phyloP scores from a whole-genome alignment of 495 filamentous ascomycete genomes.

The Lophiostoma macrostomum region DNA sequence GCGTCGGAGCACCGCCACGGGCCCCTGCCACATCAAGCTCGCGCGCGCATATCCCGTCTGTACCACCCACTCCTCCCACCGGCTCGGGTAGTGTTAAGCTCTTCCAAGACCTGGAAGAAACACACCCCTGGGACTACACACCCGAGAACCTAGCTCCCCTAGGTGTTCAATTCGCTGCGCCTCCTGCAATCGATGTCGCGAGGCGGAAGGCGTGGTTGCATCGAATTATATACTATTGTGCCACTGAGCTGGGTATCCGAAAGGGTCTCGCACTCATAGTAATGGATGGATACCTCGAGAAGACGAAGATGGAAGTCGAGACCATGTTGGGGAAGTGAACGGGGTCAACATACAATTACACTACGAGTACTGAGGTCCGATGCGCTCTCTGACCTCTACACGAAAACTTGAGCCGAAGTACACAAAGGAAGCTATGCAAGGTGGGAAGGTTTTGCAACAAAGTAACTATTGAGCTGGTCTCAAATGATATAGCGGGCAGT shows the following conservation, averaged over 20 bases:
- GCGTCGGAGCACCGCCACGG: neutral
- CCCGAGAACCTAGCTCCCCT: neutral
- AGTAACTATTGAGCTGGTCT: no score
- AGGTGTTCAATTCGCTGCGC: neutral
- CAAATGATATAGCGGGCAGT: no score
- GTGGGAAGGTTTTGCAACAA: no score
- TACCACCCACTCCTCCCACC: no score
- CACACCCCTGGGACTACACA: neutral
- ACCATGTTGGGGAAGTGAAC: neutral
- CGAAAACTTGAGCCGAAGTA: no score
- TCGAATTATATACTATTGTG: slow-evolving; percentile 5
- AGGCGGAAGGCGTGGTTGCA: slow-evolving; percentile 17
- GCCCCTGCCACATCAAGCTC: neutral
- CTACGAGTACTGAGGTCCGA: no score
- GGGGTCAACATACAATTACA: no score
- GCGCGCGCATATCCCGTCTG: no score
- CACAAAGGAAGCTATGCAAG: no score
- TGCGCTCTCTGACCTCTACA: no score
- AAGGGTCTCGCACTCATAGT: slow-evolving; percentile 3
- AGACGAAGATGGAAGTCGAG: neutral
- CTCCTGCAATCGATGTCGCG: slow-evolving; percentile 8
- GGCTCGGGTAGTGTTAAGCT: no score
- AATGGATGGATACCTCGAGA: neutral
- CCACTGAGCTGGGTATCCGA: slow-evolving; percentile 19
- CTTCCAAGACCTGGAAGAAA: no score